Base-by-base conservation (phyloP, 139 green algal species). In the Chlamydomonas sp. region DNA sequence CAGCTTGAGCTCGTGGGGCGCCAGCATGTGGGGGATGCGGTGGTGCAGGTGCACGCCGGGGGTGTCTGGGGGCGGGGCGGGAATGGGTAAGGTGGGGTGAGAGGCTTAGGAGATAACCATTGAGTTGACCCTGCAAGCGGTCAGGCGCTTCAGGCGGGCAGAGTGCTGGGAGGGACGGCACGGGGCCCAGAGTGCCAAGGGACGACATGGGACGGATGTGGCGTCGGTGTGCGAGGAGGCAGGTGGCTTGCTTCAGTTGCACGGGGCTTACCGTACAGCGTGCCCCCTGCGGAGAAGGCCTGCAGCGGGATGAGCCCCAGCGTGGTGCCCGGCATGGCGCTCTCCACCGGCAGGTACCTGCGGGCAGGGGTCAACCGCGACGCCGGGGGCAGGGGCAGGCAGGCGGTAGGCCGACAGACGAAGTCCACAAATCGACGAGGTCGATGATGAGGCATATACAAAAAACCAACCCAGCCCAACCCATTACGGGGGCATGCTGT, bases 1-100 rank as follows among this genome's bases (percentile, higher is more conserved):
- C 68, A 90, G 68, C 78, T 92, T 92, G 9, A 98, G 92, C 90
- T 99, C 95, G 3, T 87, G 88, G 0, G 96, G 95, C 0, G 90
- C 90, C 20, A 99, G 92, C 81, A 98, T 94, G 84, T 99, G 96
- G 1, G 96, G 93, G 80, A 99, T 86, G 59, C 97, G 92, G 91
- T 99, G 98, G 86, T 98, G 95, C 64, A 99, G 89, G 90, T 99
- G 97, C 63, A 99, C 85, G 14, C 98, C 98, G 6, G 98, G 97
- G 0, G 97, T 99, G 92, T 99, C 97, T 97, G 92, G 61, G 57
- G 63, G 60, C 58, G 18, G 20, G n/a, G 59, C 59, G 80, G n/a
- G 69, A 72, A 57, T 20, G 80, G 1, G 31, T 78, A 10, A 0
- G 7, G 31, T 6, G 31, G 74, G 74, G 74, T 6, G 31, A 31